A percentile compares a stretch with the other conserved stretches of the same genome.
Evolutionary conservation across 768 basidiomycete species (phyloP).

Genomic region (Scleroderma bovista): DNA sequence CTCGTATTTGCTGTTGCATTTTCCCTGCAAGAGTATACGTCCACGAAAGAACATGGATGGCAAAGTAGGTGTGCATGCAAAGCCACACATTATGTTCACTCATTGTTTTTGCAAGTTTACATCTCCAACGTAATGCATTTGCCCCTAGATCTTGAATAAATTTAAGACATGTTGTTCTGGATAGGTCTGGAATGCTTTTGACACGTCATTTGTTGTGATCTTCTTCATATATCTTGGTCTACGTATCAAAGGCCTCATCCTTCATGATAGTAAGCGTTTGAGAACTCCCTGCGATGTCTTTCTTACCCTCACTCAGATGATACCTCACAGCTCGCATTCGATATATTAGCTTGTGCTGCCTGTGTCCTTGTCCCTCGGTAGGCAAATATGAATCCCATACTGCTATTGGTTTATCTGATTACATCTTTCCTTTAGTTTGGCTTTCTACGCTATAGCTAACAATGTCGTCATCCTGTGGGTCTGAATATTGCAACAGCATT

Average conservation of each 20-base stretch:
- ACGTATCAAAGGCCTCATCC: constrained; percentile 56
- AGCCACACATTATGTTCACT: constrained; percentile 1
- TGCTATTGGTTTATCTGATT: background rate
- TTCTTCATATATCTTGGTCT: constrained; percentile 64
- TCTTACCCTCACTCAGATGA: constrained; percentile 26
- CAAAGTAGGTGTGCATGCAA: constrained; percentile 49
- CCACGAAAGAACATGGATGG: constrained; percentile 85
- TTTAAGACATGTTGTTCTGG: constrained; percentile 1
- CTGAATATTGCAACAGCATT: background rate
- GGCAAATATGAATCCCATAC: constrained; percentile 3
- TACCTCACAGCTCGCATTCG: constrained; percentile 63
- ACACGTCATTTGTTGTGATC: constrained; percentile 65
- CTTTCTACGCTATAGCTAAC: constrained; percentile 75
- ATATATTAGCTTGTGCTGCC: constrained; percentile 77
- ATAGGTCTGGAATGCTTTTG: constrained; percentile 91
- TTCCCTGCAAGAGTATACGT: constrained; percentile 81
- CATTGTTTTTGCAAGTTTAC: constrained; percentile 49
- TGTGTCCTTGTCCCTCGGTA: constrained; percentile 83
- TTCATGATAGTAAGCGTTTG: constrained; percentile 42
- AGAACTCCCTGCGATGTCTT: background rate
- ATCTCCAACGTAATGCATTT: constrained; percentile 63
- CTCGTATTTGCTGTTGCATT: constrained; percentile 75
- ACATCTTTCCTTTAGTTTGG: constrained; percentile 40
- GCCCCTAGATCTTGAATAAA: constrained; percentile 1
- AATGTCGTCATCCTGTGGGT: constrained; percentile 74